Evolutionary conservation across 345 rosid species (phyloP).

Genomic region (Salix suchowensis): DNA sequence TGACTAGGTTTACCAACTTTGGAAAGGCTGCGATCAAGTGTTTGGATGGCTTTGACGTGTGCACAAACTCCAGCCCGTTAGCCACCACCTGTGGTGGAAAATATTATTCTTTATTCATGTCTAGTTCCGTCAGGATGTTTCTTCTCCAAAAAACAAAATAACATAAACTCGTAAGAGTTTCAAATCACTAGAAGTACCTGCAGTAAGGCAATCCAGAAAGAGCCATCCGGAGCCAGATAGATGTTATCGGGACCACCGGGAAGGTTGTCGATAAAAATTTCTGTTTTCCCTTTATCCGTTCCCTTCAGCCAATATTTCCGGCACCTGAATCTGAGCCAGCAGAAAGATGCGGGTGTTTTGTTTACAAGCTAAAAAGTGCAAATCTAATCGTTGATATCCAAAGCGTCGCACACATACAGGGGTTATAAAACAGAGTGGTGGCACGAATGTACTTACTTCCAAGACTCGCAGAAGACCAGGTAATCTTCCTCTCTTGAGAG

Average conservation of each 20-base stretch:
- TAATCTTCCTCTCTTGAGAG: conserved; percentile 40
- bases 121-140: no score
- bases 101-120: background rate
- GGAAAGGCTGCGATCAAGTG: conserved; percentile 33
- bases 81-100: conserved; percentile 19
- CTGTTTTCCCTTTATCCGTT: conserved; percentile 28
- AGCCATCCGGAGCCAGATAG: conserved; percentile 51
- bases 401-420: background rate
- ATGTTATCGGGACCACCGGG: conserved; percentile 54
- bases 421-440: background rate
- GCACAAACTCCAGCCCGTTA: conserved; percentile 34
- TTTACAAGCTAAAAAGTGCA: background rate
- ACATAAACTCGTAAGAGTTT: background rate
- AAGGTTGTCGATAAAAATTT: conserved; percentile 42
- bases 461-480: conserved; percentile 43
- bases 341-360: background rate
- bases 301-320: conserved; percentile 47
- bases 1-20: background rate
- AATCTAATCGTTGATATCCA: no score
- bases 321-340: conserved; percentile 38
- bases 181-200: conserved; percentile 20
- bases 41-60: conserved; percentile 35
- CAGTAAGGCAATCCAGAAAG: conserved; percentile 45
- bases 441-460: conserved; percentile 29
- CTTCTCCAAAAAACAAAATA: no score